Base-by-base conservation (phyloP, 768 basidiomycete species). In the Termitomyces sp. region DNA sequence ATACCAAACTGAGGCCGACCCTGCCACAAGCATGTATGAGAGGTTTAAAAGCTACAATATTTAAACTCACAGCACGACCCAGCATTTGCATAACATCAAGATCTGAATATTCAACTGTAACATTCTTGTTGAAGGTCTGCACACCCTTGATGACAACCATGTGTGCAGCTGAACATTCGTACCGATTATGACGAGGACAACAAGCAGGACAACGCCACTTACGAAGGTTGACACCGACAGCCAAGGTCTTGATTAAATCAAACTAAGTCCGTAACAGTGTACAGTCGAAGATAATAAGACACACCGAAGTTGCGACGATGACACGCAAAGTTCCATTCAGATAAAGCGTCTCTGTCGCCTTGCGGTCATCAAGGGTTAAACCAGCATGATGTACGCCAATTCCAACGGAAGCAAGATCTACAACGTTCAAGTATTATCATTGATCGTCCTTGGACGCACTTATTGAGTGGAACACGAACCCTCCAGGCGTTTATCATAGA, bases 151-250 rank as follows among this genome's bases (percentile, higher is more conserved):
- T 89, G 60, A 98, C 83, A 51, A 96, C 96, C 62, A 90, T 90
- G 66, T 96, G 92, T 1, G 95, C 95, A 49, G 96, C 92, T 94
- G 61, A 61, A 16, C 39, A 16, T 15, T 20, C 54, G 27, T 37
- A 41, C 54, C 42, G 50, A 20, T 54, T 41, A 51, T 59, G 33
- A 24, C 12, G 57, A 50, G 42, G 15, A 53, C 55, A 15, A 46
- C 44, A 57, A 46, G 48, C 16, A 31, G 33, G 31, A 13, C n/a
- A 16, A 36, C 33, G 16, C 5, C 27, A 75, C 86, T 63, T 67
- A 93, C 93, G 97, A 55, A 98, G 78, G 68, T 99, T 98, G 36
- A 98, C 93, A 1, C 97, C 96, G 41, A 98, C 94, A 0, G 97
- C 95, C 27, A 99, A 78, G 15, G 96, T 98, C 91, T 95, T 64